A percentile compares a stretch with the other conserved stretches of the same genome.
These are phyloP conservation scores for Echium plantagineum DNA, from an alignment of 257 asterid species.

Conservation along the genomic window DNA sequence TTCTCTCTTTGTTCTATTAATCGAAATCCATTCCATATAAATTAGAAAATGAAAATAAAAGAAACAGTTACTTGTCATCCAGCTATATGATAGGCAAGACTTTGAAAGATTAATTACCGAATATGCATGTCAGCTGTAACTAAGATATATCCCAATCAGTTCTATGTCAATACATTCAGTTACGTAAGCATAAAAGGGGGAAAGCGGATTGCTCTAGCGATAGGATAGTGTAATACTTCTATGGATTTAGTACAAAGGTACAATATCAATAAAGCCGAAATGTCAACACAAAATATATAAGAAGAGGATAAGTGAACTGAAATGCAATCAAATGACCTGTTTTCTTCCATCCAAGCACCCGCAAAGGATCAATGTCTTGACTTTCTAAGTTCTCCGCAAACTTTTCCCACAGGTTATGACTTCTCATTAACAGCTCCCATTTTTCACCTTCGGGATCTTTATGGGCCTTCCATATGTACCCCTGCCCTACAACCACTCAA, in stretches of 20 bases:
- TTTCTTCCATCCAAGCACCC: constrained; percentile 80
- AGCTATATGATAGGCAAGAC: neutral
- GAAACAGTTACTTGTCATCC: neutral
- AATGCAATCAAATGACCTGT: constrained; percentile 40
- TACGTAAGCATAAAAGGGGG: neutral
- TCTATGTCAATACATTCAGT: neutral
- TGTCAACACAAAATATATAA: neutral
- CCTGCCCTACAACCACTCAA: constrained; percentile 62
- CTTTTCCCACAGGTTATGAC: constrained; percentile 70
- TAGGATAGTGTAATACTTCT: neutral
- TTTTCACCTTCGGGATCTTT: constrained; percentile 58
- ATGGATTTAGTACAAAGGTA: no score
- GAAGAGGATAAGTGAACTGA: neutral
- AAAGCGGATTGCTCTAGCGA: neutral
- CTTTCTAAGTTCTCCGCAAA: constrained; percentile 44
- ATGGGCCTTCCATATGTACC: constrained; percentile 90
- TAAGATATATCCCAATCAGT: neutral
- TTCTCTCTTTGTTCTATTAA: no score
- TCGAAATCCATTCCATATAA: no score
- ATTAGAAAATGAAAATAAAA: neutral
- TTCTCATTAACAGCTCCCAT: constrained; percentile 78
- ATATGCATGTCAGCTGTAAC: neutral
- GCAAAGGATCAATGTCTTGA: constrained; percentile 66
- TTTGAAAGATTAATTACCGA: neutral
- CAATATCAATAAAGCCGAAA: neutral